Evolutionary conservation across 179 eudicot genomes (phyloP).

Genomic region (Nepenthes alata): DNA sequence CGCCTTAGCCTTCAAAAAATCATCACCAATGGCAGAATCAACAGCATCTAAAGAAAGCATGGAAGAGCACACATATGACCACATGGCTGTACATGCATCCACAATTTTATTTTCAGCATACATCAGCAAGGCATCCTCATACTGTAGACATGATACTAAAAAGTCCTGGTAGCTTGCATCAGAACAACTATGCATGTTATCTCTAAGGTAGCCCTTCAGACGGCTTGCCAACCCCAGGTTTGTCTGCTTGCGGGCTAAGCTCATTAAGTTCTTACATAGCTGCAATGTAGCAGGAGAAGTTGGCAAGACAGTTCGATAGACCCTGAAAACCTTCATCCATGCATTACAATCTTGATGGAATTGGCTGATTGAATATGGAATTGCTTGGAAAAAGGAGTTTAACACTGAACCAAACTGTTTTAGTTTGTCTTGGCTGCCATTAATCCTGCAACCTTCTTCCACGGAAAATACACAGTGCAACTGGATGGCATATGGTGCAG

Average conservation of each 20-base stretch:
- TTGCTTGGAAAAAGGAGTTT: constrained; percentile 43
- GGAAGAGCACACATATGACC: constrained; percentile 70
- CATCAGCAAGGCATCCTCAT: constrained; percentile 73
- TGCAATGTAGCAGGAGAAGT: constrained; percentile 55
- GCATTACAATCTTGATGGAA: constrained; percentile 66
- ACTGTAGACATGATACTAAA: constrained; percentile 36
- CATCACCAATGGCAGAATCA: constrained; percentile 28
- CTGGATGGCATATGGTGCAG: constrained; percentile 72
- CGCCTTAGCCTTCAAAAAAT: constrained; percentile 73
- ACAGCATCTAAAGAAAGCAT: constrained; percentile 32
- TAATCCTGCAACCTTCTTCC: constrained; percentile 50
- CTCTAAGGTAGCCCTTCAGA: constrained; percentile 51
- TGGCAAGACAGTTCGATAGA: constrained; percentile 53
- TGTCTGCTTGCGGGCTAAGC: constrained; percentile 76
- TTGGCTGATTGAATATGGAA: constrained; percentile 37
- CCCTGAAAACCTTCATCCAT: constrained; percentile 86
- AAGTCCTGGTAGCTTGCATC: constrained; percentile 35
- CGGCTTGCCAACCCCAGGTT: constrained; percentile 67
- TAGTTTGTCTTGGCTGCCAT: constrained; percentile 30
- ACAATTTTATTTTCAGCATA: constrained; percentile 61
- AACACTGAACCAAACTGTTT: constrained; percentile 33
- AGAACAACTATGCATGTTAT: constrained; percentile 35
- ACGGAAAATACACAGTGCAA: constrained; percentile 68
- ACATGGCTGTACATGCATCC: constrained; percentile 64
- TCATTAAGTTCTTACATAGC: constrained; percentile 55